These are phyloP conservation scores for Penicilliopsis zonata DNA, from an alignment of 495 filamentous ascomycete genomes.

Conservation along the genomic window DNA sequence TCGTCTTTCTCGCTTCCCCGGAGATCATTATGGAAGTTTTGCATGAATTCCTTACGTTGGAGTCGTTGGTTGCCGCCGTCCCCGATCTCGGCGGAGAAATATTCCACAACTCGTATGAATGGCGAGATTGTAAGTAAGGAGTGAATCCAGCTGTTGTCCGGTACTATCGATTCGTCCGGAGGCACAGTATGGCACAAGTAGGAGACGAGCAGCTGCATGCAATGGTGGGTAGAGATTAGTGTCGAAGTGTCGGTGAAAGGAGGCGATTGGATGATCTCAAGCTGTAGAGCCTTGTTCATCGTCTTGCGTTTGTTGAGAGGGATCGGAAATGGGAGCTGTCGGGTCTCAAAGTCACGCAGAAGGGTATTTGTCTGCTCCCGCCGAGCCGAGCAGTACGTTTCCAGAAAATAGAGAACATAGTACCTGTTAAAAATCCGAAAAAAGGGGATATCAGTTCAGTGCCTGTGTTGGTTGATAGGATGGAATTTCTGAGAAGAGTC, in stretches of 20 bases:
- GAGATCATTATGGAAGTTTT: constrained; percentile 31
- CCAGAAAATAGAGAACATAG: constrained; percentile 30
- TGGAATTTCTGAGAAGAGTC: constrained; percentile 6
- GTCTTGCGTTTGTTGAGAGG: constrained; percentile 17
- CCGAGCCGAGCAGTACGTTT: constrained; percentile 27
- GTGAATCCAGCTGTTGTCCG: constrained; percentile 32
- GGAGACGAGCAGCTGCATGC: constrained; percentile 29
- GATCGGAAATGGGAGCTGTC: constrained; percentile 25
- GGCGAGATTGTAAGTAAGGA: constrained; percentile 31
- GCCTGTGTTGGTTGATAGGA: not conserved
- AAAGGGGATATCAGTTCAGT: too few relatives aligned
- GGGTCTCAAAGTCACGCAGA: constrained; percentile 28
- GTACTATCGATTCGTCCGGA: constrained; percentile 14
- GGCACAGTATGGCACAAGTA: constrained; percentile 28
- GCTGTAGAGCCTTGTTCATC: constrained; percentile 29
- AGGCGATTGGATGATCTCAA: constrained; percentile 26
- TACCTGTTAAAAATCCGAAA: constrained; percentile 19
- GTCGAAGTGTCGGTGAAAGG: constrained; percentile 32
- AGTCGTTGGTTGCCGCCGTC: constrained; percentile 29
- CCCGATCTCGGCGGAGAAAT: constrained; percentile 35
- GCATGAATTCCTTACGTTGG: constrained; percentile 35
- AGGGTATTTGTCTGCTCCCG: constrained; percentile 31
- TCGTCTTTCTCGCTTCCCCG: constrained; percentile 23
- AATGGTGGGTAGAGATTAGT: constrained; percentile 33
- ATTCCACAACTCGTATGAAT: constrained; percentile 29